Conservation (phyloP, 495 filamentous ascomycete genomes). For the Pyronema domesticum region DNA sequence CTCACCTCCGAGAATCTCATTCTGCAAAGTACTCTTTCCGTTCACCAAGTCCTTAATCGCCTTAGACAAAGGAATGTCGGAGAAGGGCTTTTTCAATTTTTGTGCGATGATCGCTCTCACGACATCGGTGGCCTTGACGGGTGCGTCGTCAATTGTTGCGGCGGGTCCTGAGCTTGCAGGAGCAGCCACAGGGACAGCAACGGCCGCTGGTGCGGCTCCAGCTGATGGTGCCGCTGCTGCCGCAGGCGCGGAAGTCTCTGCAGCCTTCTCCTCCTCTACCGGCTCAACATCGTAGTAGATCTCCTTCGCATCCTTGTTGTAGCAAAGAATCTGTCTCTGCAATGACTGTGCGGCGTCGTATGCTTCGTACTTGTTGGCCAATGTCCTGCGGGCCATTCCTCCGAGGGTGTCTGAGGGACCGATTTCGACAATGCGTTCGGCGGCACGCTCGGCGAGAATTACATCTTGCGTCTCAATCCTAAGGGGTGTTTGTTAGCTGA, state of each 20-base stretch:
- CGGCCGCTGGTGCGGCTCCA: slow-evolving; percentile 34
- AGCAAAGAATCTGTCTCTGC: slow-evolving; percentile 93
- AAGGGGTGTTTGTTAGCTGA: background rate
- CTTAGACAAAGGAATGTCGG: slow-evolving; percentile 83
- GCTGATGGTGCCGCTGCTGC: slow-evolving; percentile 34
- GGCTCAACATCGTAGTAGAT: slow-evolving; percentile 99
- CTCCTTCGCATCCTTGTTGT: slow-evolving; percentile 97
- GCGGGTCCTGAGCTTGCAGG: slow-evolving; percentile 71
- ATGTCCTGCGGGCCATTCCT: slow-evolving; percentile 89
- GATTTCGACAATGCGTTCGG: slow-evolving; percentile 94
- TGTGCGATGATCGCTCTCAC: slow-evolving; percentile 86
- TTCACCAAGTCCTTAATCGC: slow-evolving; percentile 98
- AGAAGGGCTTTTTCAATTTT: slow-evolving; percentile 85
- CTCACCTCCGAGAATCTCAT: slow-evolving; percentile 20
- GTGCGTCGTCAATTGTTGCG: slow-evolving; percentile 66
- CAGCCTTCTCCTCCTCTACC: slow-evolving; percentile 58
- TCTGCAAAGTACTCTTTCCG: slow-evolving; percentile 42
- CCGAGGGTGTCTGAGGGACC: slow-evolving; percentile 96
- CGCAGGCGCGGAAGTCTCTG: slow-evolving; percentile 29
- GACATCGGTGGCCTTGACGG: slow-evolving; percentile 74
- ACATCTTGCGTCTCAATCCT: slow-evolving; percentile 98
- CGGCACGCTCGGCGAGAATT: slow-evolving; percentile 82
- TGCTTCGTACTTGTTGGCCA: slow-evolving; percentile 96
- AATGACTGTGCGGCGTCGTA: slow-evolving; percentile 93
- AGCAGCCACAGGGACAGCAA: slow-evolving; percentile 32